Evolutionary conservation across 2,329 filamentous ascomycete species (phyloP), one percentile per base, ranked within the genome.

Genomic region (Penicillium paneum): DNA sequence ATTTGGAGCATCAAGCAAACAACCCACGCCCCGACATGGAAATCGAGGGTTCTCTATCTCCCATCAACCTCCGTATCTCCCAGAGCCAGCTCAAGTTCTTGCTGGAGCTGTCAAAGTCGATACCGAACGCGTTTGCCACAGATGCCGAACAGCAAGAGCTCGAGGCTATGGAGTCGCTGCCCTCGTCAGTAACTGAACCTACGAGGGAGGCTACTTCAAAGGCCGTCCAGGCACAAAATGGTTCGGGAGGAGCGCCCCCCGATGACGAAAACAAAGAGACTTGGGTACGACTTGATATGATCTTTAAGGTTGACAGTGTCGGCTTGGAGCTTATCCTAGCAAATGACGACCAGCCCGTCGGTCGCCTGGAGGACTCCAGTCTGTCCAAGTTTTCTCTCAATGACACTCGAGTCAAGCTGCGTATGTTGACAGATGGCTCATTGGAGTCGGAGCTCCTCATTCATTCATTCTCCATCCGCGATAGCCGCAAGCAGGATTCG

Each of bases 361-460:
- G 86, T 2, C 84, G 91, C 63, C 68, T 93, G 12, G 86, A 90
- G 54, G 81, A 84, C 13, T 89, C 90, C 1, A 97, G 94, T 64
- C 76, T 99, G 12, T 96, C 94, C 0, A 90, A 90, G 38, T 99
- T 99, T 75, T 96, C 93, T 12, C 81, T 99, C 34, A 94, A 99
- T 65, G 87, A 96, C 60, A 97, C 92, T 7, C 89, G 87, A 64
- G 80, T 97, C 58, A 99, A 97, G 78, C 82, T 96, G 8, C 86
- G 91, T 26, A 94, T 97, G 87, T 83, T 97, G 64, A 95, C 89
- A 19, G 93, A 99, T 71, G 87, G 88, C 7, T 92, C 92, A 0
- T 75, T 99, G 38, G 94, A 99, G 71, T 91, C 92, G 2, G 95
- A 99, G 69, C 83, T 99, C 7, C 81, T 96, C 34, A 91, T 99